These are phyloP conservation scores for Sanguinoderma infundibulare DNA, from an alignment of 1,284 basidiomycete species.

Conservation along the genomic window DNA sequence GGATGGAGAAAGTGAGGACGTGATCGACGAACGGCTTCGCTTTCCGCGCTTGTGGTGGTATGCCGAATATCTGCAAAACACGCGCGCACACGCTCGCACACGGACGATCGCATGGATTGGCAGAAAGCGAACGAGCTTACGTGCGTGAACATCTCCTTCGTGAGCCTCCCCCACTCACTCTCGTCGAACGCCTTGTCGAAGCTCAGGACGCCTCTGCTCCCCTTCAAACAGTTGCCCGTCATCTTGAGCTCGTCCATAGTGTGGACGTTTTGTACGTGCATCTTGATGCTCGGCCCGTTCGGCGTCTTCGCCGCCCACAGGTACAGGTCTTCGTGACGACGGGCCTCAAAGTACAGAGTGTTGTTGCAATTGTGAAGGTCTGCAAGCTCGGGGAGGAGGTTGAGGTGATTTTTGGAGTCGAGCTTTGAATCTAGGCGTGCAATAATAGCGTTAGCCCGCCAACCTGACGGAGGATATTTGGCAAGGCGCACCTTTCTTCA, in stretches of 20 bases:
- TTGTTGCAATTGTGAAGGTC: slow-evolving; percentile 99
- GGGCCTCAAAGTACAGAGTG: slow-evolving; percentile 95
- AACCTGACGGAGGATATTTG: neutral
- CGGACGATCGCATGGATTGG: neutral
- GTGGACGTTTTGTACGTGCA: slow-evolving; percentile 98
- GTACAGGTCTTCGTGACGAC: slow-evolving; percentile 95
- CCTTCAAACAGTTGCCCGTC: slow-evolving; percentile 99
- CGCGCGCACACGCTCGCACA: neutral
- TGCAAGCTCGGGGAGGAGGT: slow-evolving; percentile 95
- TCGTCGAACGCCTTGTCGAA: slow-evolving; percentile 95
- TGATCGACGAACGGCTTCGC: slow-evolving; percentile 99
- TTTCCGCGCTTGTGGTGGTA: slow-evolving; percentile 87
- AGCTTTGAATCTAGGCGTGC: slow-evolving; percentile 95
- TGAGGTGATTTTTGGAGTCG: slow-evolving; percentile 95
- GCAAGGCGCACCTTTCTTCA: slow-evolving; percentile 87
- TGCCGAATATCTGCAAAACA: slow-evolving; percentile 91
- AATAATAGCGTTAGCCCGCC: neutral
- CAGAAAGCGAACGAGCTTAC: slow-evolving; percentile 52
- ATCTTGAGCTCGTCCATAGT: slow-evolving; percentile 99
- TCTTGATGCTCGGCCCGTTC: slow-evolving; percentile 96
- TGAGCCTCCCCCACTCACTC: slow-evolving; percentile 85
- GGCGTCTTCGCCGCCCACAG: slow-evolving; percentile 97
- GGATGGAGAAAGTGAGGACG: slow-evolving; percentile 93
- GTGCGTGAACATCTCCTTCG: slow-evolving; percentile 97
- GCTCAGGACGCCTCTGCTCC: slow-evolving; percentile 89